Evolutionary conservation across 306 rosid species (phyloP), one percentile per base, ranked within the genome.

Genomic region (Ormosia semicastrata): DNA sequence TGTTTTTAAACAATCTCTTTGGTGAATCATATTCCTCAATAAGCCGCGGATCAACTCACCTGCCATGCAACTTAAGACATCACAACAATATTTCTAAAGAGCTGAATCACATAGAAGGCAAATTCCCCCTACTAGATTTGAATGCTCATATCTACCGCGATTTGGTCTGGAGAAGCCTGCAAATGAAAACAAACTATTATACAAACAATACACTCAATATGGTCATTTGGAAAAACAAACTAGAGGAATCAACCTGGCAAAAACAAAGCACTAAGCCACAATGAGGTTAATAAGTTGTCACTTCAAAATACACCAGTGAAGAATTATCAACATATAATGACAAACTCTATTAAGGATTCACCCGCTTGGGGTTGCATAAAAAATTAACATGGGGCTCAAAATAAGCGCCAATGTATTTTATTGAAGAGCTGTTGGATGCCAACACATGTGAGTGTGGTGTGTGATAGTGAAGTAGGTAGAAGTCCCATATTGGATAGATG

Each of bases 331-430:
- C 24, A 24, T 24, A 24, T 24, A 24, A 24, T 24, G 24, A 58
- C 90, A 81, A 75, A 91, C 93, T 73, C 91, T 86, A 49, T 88
- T 89, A 59, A 88, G 83, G 81, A 88, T 89, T 82, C 91, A 69
- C 53, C 92, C 92, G 80, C 93, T 91, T 34, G 93, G 93, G 32
- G 96, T 91, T 59, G 96, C 73, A 83, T 91, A 92, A 7, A 89
- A 89, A 83, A 91, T 88, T 5, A 91, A 89, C 96, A 89, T 88
- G 96, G 92, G 4, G 96, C 89, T 0, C 89, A 85, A 44, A 91
- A 91, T 79, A 91, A 79, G 89, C 90, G 52, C 2, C 29, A 2
- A 56, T 91, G 91, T 93, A 91, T 91, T 80, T 86, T 88, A 50
- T 75, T 71, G 73, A 89, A 91, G 71, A 91, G 89, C 24, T 24